Evolutionary conservation across 2,329 filamentous ascomycete genomes (phyloP).

Genomic region (Cladosporium sp.): DNA sequence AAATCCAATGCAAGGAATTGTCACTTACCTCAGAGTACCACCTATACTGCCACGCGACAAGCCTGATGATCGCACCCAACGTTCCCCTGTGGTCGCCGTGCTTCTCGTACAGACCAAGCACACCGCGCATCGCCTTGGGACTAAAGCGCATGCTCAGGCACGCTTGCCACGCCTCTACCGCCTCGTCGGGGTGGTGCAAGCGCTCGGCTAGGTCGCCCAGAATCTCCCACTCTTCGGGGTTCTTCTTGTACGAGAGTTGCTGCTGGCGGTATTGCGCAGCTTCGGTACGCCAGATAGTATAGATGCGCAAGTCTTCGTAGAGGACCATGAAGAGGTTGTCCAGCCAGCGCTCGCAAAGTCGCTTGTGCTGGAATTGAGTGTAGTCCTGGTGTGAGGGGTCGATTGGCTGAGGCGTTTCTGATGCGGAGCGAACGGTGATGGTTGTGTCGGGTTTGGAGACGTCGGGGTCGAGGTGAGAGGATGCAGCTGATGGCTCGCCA

Average conservation of each 20-base stretch:
- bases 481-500: conserved; percentile 33
- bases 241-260: conserved; percentile 94
- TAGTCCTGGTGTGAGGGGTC: conserved; percentile 71
- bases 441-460: conserved; percentile 40
- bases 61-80: conserved; percentile 79
- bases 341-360: conserved; percentile 94
- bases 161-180: conserved; percentile 86
- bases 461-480: conserved; percentile 36
- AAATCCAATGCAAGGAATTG: background rate
- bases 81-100: conserved; percentile 78
- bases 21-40: conserved; percentile 88
- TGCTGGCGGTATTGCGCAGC: conserved; percentile 95
- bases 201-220: conserved; percentile 89
- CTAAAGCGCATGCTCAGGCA: conserved; percentile 88
- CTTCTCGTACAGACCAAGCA: conserved; percentile 77
- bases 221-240: conserved; percentile 97
- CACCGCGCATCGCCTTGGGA: conserved; percentile 85
- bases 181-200: conserved; percentile 88
- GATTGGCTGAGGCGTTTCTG: conserved; percentile 38
- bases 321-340: conserved; percentile 99
- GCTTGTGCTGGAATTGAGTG: conserved; percentile 93
- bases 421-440: conserved; percentile 36
- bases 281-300: conserved; percentile 98
- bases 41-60: conserved; percentile 97
- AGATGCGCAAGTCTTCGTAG: conserved; percentile 95